Conservation (phyloP, 1,139 yeast genomes). For the Pichia terricola region DNA sequence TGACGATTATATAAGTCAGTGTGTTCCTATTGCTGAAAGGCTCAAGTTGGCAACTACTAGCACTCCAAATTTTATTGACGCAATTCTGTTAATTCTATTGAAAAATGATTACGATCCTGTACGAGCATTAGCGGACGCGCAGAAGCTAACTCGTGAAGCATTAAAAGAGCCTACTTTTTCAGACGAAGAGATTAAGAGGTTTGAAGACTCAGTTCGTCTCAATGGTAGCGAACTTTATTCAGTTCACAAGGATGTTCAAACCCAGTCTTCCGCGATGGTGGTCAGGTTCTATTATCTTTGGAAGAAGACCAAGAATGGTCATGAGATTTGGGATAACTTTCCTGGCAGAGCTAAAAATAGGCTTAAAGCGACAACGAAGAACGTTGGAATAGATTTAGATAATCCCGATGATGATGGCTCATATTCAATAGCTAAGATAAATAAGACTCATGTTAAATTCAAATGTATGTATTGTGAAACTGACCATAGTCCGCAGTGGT, state of each 20-base stretch:
- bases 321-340: conserved; percentile 71
- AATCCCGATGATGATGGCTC: conserved; percentile 67
- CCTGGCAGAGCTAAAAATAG: conserved; percentile 61
- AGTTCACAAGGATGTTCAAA: conserved; percentile 56
- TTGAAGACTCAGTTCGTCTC: conserved; percentile 66
- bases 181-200: conserved; percentile 50
- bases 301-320: conserved; percentile 80
- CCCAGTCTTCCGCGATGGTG: conserved; percentile 66
- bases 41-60: conserved; percentile 37
- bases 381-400: conserved; percentile 29
- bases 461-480: conserved; percentile 62
- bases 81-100: conserved; percentile 47
- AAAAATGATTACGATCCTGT: conserved; percentile 40
- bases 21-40: conserved; percentile 47
- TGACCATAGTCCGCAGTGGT: conserved; percentile 52
- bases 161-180: conserved; percentile 71
- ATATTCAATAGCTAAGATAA: conserved; percentile 45
- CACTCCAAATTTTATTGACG: conserved; percentile 75
- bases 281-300: conserved; percentile 82
- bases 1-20: conserved; percentile 45
- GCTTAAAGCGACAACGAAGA: conserved; percentile 32
- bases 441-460: conserved; percentile 29
- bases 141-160: conserved; percentile 42
- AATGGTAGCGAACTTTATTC: conserved; percentile 78
- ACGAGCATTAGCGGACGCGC: conserved; percentile 33